These are phyloP conservation scores for Penicillium sp. DNA, from an alignment of 2,329 filamentous ascomycete species.

Conservation along the genomic window DNA sequence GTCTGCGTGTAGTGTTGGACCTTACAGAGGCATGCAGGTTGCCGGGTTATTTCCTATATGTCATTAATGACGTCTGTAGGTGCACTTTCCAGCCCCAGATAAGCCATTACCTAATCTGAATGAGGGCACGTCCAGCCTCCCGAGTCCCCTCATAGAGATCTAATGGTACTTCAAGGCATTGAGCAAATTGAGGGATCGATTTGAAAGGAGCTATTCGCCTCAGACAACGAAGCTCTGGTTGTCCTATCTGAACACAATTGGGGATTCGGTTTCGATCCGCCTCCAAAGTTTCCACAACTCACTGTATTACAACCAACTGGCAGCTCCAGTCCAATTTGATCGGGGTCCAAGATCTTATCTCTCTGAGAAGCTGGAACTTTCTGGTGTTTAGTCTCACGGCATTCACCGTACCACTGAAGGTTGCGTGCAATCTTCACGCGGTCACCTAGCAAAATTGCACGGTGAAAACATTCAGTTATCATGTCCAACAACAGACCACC, in stretches of 20 bases:
- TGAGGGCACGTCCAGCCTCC: not conserved
- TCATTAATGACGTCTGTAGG: not conserved
- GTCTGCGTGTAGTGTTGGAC: too few relatives aligned
- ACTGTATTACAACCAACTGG: not conserved
- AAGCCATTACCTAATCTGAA: not conserved
- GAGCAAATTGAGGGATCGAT: not conserved
- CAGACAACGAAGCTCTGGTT: not conserved
- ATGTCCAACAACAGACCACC: slow-evolving; percentile 13
- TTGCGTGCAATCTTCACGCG: not conserved
- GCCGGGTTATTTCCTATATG: not conserved
- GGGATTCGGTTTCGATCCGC: not conserved
- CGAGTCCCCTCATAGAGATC: not conserved
- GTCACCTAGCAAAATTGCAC: not conserved
- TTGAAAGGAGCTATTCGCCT: not conserved
- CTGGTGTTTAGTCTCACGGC: not conserved
- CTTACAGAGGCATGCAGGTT: too few relatives aligned
- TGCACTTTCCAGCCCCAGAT: not conserved
- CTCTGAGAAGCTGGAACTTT: not conserved
- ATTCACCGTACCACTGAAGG: not conserved
- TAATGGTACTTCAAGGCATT: not conserved
- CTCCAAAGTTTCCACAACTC: not conserved
- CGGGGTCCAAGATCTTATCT: not conserved
- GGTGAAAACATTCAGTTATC: not conserved
- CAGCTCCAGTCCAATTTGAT: not conserved
- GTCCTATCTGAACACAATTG: not conserved